Percentiles rank a stretch among this genome's conserved stretches.
Evolutionary conservation across 768 basidiomycete species (phyloP).

Genomic region (Boletus tomentosulus): DNA sequence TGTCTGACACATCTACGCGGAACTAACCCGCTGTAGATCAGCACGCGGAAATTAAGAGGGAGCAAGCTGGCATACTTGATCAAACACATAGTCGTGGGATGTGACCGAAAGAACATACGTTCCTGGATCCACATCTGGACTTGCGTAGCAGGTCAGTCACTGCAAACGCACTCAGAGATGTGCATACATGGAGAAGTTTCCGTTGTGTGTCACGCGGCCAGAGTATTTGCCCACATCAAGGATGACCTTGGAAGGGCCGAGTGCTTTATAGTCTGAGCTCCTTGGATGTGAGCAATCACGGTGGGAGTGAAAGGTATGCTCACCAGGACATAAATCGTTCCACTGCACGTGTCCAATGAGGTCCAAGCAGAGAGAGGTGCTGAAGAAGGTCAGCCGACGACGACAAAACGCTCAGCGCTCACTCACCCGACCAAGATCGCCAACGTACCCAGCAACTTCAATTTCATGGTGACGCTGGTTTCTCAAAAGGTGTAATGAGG

Average conservation of each 20-base stretch:
- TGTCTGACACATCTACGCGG: constrained; percentile 57
- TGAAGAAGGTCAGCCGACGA: constrained; percentile 3
- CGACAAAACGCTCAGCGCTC: background rate
- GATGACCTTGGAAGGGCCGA: constrained; percentile 56
- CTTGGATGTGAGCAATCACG: constrained; percentile 6
- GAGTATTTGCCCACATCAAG: constrained; percentile 56
- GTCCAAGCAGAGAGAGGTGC: constrained; percentile 44
- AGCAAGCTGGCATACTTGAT: constrained; percentile 46
- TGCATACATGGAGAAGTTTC: constrained; percentile 65
- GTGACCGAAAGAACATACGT: constrained; percentile 65
- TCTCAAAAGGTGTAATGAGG: background rate
- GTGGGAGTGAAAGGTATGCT: constrained; percentile 10
- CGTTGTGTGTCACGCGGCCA: constrained; percentile 52
- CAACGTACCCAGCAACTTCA: constrained; percentile 5
- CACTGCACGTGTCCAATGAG: constrained; percentile 60
- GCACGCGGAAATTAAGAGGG: background rate
- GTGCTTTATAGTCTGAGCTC: constrained; percentile 31
- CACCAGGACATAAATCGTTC: constrained; percentile 69
- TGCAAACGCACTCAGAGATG: background rate
- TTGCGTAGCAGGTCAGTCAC: constrained; percentile 28
- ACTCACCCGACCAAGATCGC: constrained; percentile 16
- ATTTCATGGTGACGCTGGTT: constrained; percentile 13
- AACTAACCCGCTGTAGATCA: constrained; percentile 39
- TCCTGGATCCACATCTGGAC: constrained; percentile 65
- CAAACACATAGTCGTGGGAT: constrained; percentile 65